Evolutionary conservation across 257 asterid species (phyloP), one percentile per base, ranked within the genome.

Genomic region (Marsdenia floribunda): DNA sequence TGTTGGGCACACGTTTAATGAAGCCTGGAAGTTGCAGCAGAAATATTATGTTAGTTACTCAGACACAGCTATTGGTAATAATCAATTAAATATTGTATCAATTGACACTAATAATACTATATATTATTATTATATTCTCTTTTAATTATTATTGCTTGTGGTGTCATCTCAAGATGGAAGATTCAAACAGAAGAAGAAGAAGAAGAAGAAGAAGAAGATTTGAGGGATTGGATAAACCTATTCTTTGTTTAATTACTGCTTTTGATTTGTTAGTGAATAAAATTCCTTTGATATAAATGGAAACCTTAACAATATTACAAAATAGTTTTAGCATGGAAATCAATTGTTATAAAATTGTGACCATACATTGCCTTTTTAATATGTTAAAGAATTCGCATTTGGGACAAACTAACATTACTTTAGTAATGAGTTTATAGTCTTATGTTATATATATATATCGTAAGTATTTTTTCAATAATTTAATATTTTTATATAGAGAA

Each of bases 1-100:
- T 14, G 67, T 22, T 54, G 75, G 26, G 3, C 21, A 33, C 65
- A 40, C 65, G 49, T 3, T 68, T 71, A 38, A n/a, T 38, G 72
- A 35, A 37, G 24, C 22, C 49, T 74, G 58, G 22, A 53, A 52
- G 19, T 13, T 52, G 55, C 57, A 13, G 44, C 26, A 16, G 15
- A 58, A 70, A 50, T 76, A 33, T 49, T 38, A 64, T 57, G 75
- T 58, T 70, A 55, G 76, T 72, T 73, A 53, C 68, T 38, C 68
- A 64, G 73, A 71, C 69, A 77, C 72, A 71, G 68, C 78, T 70
- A 35, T 37, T 70, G 42, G 3, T 59, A 40, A 46, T 61, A 29
- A 58, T 69, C 47, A 42, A 42, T 42, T 42, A 6, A 29, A 29
- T 29, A 29, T 29, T 29, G 1, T 29, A 29, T 29, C 33, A 29